phyloP scores from a whole-genome alignment of 2,329 filamentous ascomycete genomes.

The Gliomastix tumulicola region DNA sequence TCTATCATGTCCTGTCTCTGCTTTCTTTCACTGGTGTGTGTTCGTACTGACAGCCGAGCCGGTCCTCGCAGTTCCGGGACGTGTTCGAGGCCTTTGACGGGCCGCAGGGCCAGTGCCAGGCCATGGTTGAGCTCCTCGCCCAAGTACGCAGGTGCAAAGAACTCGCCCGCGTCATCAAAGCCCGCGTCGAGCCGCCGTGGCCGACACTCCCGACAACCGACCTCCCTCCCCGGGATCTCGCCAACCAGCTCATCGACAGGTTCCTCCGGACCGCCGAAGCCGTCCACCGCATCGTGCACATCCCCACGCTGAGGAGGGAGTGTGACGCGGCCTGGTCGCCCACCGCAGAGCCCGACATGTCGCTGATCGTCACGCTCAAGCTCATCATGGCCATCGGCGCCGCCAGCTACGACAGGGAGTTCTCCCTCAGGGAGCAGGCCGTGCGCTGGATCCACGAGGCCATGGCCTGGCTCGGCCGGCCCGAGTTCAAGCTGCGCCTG shows the following conservation, averaged over 20 bases:
- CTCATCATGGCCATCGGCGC: constrained; percentile 52
- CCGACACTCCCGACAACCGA: constrained; percentile 29
- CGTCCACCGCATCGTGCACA: constrained; percentile 41
- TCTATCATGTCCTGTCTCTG: constrained; percentile 10
- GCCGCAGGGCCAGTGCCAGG: no score
- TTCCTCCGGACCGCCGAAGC: constrained; percentile 42
- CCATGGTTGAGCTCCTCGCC: no score
- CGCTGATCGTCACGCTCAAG: constrained; percentile 50
- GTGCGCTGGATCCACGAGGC: constrained; percentile 52
- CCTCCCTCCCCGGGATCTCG: constrained; percentile 37
- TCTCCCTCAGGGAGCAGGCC: constrained; percentile 40
- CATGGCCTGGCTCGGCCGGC: constrained; percentile 45
- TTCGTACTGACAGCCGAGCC: neutral
- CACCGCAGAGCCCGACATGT: constrained; percentile 18
- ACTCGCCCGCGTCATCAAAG: constrained; percentile 45
- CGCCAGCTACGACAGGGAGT: constrained; percentile 38
- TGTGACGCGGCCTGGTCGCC: constrained; percentile 44
- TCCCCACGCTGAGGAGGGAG: constrained; percentile 38
- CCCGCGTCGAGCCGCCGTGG: constrained; percentile 38
- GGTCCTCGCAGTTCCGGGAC: neutral
- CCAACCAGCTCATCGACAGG: constrained; percentile 37
- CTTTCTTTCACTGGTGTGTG: neutral
- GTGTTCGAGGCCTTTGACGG: neutral
- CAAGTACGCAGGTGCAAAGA: constrained; percentile 47
- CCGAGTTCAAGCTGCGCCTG: constrained; percentile 43